Evolutionary conservation across 106 monocot genomes (phyloP), one percentile per base, ranked within the genome.

Genomic region (Dendrobium chrysotoxum): DNA sequence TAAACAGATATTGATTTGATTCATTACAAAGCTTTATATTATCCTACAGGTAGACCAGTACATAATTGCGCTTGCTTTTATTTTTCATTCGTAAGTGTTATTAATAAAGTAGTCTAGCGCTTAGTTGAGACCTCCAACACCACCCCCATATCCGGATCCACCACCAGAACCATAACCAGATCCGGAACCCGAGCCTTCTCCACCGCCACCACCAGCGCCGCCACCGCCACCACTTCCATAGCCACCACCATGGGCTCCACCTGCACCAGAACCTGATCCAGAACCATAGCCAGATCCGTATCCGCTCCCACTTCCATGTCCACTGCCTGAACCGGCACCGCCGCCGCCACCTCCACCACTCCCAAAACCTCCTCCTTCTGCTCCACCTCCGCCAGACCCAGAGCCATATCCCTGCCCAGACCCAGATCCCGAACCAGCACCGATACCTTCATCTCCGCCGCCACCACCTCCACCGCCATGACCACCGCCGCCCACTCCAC

Each of bases 211-310:
- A 4, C 79, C 79, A 7, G 1, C 4, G 5, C 79, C 79, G 3
- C 79, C 79, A 21, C 79, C 79, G 13, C 18, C 30, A 18, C 78
- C 78, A 13, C 64, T 54, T 8, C 79, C 79, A 26, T 57, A 38
- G 9, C 42, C 42, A 3, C 65, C 65, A 1, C 79, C 79, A 26
- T 39, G 23, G 42, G 40, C 79, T 3, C 15, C 41, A 13, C 79
- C 79, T 13, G 12, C 30, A 0, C 79, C 79, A 8, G 4, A 16
- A 4, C 78, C 78, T 20, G 30, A 7, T 28, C 78, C 78, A 38
- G 30, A 40, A 10, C 79, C 79, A n/a, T 28, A 28, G 40, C 79
- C 79, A 0, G 23, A 65, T 6, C 79, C 79, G 18, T 18, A 79
- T 11, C 79, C 79, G 40, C 65, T 28, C 16, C 79, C 79, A 11